phyloP scores from a whole-genome alignment of 495 filamentous ascomycete species.

The Penicillium alfredii region DNA sequence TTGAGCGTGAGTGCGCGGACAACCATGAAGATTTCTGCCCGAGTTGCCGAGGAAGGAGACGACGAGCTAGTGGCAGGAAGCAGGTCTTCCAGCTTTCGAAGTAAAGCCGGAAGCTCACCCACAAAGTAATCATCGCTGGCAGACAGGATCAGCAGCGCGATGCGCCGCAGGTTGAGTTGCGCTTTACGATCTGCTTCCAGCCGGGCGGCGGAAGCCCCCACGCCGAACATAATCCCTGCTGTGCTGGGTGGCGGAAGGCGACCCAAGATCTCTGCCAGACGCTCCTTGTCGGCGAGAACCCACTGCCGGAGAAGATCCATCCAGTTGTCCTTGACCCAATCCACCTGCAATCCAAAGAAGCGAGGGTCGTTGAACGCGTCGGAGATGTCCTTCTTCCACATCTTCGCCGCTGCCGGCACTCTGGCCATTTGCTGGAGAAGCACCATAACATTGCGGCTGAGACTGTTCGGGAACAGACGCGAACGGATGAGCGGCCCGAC shows the following conservation, averaged over 20 bases:
- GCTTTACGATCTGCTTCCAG: conserved; percentile 90
- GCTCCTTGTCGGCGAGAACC: conserved; percentile 78
- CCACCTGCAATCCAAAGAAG: conserved; percentile 66
- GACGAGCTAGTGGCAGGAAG: conserved; percentile 79
- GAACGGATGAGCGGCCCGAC: conserved; percentile 78
- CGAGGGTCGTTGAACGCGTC: conserved; percentile 88
- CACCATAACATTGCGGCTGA: conserved; percentile 62
- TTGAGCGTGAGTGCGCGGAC: conserved; percentile 74
- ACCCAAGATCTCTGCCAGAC: conserved; percentile 71
- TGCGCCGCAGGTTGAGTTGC: conserved; percentile 81
- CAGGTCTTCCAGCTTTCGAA: conserved; percentile 83
- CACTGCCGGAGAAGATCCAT: conserved; percentile 77
- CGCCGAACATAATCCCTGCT: conserved; percentile 97
- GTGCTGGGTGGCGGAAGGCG: conserved; percentile 80
- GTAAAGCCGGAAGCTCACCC: conserved; percentile 60
- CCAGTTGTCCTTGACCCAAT: conserved; percentile 68
- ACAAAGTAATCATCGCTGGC: conserved; percentile 71
- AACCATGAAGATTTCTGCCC: conserved; percentile 86
- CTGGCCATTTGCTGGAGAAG: conserved; percentile 72
- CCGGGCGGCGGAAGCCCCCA: conserved; percentile 90
- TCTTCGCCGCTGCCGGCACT: conserved; percentile 72
- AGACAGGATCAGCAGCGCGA: conserved; percentile 71
- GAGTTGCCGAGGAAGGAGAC: conserved; percentile 83
- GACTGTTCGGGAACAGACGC: conserved; percentile 81
- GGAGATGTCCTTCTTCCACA: conserved; percentile 86